phyloP scores from a whole-genome alignment of 169 alveolate species.

The Ichthyophthirius multifiliis region DNA sequence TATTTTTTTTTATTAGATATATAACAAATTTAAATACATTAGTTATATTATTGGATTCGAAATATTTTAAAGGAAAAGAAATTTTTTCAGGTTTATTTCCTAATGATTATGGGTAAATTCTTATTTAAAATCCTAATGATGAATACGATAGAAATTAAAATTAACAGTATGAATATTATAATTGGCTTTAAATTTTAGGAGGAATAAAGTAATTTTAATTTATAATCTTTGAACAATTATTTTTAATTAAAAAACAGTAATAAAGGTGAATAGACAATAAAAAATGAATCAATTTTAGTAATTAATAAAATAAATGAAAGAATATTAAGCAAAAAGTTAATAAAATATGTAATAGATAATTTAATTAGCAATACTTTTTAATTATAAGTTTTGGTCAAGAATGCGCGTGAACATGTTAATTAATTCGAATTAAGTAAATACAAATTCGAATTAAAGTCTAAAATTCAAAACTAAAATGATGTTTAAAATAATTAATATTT shows the following conservation, averaged over 20 bases:
- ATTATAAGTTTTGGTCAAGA: not conserved
- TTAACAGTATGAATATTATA: not conserved
- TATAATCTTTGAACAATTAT: not conserved
- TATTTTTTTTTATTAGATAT: not conserved
- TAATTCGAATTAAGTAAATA: not conserved
- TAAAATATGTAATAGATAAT: not conserved
- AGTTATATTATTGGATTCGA: not conserved
- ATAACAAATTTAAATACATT: not conserved
- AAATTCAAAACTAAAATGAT: not conserved
- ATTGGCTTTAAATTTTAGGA: conserved; percentile 1
- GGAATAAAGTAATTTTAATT: not conserved
- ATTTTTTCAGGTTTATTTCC: not conserved
- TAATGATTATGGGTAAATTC: not conserved
- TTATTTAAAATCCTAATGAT: not conserved
- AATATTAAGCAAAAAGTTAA: not conserved
- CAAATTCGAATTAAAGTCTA: not conserved
- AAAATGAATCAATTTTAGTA: not conserved
- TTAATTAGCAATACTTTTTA: not conserved
- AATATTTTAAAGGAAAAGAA: not conserved
- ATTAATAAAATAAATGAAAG: not conserved
- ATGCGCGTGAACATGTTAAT: not conserved
- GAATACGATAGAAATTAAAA: not conserved
- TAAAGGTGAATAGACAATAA: not conserved
- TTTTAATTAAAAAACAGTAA: not conserved
- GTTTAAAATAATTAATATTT: not conserved